A percentile compares a stretch with the other conserved stretches of the same genome.
phyloP scores from a whole-genome alignment of 345 rosid species.

The Linum lewisii region DNA sequence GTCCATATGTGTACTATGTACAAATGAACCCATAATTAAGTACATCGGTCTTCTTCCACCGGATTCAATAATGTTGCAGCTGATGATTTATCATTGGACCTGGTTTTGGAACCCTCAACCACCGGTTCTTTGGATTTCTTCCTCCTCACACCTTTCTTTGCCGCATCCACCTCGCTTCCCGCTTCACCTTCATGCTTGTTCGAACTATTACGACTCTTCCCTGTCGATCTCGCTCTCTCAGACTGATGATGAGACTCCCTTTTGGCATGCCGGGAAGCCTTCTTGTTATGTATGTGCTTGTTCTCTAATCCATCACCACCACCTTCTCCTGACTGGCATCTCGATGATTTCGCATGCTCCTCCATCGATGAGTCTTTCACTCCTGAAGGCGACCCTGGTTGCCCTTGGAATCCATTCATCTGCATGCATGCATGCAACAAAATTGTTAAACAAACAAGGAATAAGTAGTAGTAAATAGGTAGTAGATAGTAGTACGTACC shows the following conservation, averaged over 20 bases:
- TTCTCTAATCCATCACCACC: neutral
- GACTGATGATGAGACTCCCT: neutral
- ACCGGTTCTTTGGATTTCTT: neutral
- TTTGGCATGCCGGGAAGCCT: neutral
- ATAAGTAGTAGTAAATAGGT: neutral
- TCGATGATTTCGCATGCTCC: neutral
- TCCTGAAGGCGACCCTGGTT: neutral
- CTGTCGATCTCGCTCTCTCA: neutral
- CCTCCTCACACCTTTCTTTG: neutral
- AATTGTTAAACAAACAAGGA: neutral
- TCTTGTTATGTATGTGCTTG: neutral
- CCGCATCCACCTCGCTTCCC: neutral
- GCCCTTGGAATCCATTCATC: conserved; percentile 1
- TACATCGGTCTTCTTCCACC: too few relatives aligned
- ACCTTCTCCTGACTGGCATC: neutral
- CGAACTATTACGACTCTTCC: neutral
- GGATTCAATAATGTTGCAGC: neutral
- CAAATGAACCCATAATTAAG: too few relatives aligned
- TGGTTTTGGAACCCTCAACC: neutral
- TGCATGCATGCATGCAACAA: neutral
- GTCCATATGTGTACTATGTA: too few relatives aligned
- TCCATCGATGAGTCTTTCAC: neutral
- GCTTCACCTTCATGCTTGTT: neutral
- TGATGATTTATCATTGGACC: too few relatives aligned
- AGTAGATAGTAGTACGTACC: neutral